phyloP scores from a whole-genome alignment of 2,329 filamentous ascomycete genomes.

The Ceratocystis cacaofunesta region DNA sequence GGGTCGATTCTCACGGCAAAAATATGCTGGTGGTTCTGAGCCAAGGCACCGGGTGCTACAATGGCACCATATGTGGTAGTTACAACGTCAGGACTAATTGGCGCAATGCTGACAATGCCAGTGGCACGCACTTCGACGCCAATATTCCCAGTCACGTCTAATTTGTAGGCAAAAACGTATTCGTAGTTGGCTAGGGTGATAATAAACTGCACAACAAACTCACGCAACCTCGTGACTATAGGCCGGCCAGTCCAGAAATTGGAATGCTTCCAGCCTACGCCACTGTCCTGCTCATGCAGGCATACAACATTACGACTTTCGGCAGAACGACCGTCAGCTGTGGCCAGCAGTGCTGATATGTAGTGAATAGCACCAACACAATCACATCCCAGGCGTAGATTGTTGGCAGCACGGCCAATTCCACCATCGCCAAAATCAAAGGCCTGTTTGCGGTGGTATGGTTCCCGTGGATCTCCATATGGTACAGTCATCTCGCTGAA shows the following conservation, averaged over 20 bases:
- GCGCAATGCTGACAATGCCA: constrained; percentile 46
- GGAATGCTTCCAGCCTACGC: constrained; percentile 57
- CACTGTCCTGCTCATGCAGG: constrained; percentile 56
- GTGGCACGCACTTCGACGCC: constrained; percentile 50
- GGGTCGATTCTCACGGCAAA: constrained; percentile 52
- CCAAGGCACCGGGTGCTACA: constrained; percentile 48
- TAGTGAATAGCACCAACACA: constrained; percentile 53
- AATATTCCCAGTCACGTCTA: constrained; percentile 48
- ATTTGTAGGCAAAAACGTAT: constrained; percentile 39
- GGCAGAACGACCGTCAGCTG: constrained; percentile 37
- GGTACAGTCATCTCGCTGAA: constrained; percentile 57
- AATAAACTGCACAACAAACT: constrained; percentile 54
- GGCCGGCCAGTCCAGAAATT: constrained; percentile 51
- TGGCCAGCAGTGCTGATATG: constrained; percentile 42
- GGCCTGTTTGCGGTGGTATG: constrained; percentile 54
- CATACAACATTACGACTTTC: constrained; percentile 46
- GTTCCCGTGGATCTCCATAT: constrained; percentile 49
- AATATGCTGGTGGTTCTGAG: constrained; percentile 57
- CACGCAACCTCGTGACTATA: constrained; percentile 43
- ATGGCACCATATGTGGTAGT: constrained; percentile 42
- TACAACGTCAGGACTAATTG: constrained; percentile 40
- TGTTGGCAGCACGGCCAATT: constrained; percentile 52
- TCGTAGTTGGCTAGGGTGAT: constrained; percentile 59
- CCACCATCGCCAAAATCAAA: constrained; percentile 60
- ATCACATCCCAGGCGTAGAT: constrained; percentile 53